Evolutionary conservation across 495 filamentous ascomycete genomes (phyloP), one percentile per base, ranked within the genome.

Genomic region (Talaromyces ruber): DNA sequence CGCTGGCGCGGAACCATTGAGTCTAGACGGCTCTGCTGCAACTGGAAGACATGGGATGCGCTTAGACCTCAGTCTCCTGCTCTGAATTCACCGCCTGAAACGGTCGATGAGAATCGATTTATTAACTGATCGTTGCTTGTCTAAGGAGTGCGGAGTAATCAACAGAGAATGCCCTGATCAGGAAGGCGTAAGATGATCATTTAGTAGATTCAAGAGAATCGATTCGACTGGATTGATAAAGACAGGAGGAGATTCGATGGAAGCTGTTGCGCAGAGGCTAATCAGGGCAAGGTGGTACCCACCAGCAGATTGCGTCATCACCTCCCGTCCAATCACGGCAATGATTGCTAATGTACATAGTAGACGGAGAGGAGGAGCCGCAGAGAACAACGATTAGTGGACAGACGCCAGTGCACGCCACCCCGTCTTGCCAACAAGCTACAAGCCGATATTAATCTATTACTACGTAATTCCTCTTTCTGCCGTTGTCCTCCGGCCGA

Each of bases 291-390:
- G n/a, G 50, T 18, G 22, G 22, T 52, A 25, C 21, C 7, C n/a
- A 47, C 43, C 18, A 12, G 51, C 28, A 54, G 22, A 61, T 61
- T 61, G 59, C 59, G 59, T 61, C 59, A 61, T 55, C 59, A 26
- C 21, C 28, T 4, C n/a, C 21, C 29, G 21, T 30, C 59, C 59
- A 61, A 61, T 55, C n/a, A 61, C 26, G 37, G 56, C 56, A 28
- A 37, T 43, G 51, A 32, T 21, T 30, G 37, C 58, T 39, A 51
- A 43, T 37, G 6, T 3, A 29, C 34, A 29, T 29, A 29, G 28
- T n/a, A n/a, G 58, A 39, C 24, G 28, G 58, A 39, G 32, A 12
- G 32, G 30, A 32, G 30, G 30, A 32, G 30, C 30, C 30, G 30
- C 30, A 32, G 30, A 32, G 4, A 8, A 12, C 11, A 37, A 37